Evolutionary conservation across 2,329 filamentous ascomycete genomes (phyloP).

Genomic region (Xylariaceae sp.): DNA sequence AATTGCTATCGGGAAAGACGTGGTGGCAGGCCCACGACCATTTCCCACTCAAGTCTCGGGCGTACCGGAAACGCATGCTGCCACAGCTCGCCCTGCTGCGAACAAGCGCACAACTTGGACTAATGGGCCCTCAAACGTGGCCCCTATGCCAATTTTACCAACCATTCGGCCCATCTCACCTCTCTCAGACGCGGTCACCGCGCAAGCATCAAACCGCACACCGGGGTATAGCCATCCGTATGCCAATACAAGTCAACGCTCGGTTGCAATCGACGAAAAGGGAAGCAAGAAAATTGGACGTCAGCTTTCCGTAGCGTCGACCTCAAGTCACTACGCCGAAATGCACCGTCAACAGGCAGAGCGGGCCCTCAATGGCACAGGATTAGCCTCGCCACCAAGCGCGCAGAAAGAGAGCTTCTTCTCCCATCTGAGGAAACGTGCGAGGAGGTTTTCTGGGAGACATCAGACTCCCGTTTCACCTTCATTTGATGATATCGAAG

Average conservation of each 20-base stretch:
- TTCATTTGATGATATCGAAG: constrained; percentile 84
- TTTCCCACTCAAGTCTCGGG: constrained; percentile 40
- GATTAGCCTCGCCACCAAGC: constrained; percentile 76
- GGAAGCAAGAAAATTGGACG: constrained; percentile 89
- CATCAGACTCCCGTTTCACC: constrained; percentile 84
- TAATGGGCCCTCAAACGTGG: constrained; percentile 78
- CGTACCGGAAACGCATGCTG: constrained; percentile 48
- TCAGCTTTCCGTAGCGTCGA: constrained; percentile 90
- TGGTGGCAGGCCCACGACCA: constrained; percentile 50
- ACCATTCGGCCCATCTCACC: constrained; percentile 95
- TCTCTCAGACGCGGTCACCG: constrained; percentile 91
- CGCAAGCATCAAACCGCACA: constrained; percentile 77
- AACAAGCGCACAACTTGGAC: constrained; percentile 93
- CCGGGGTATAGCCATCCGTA: constrained; percentile 60
- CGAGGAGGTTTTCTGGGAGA: constrained; percentile 88
- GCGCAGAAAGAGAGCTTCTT: constrained; percentile 97
- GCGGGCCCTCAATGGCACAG: constrained; percentile 84
- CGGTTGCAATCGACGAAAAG: constrained; percentile 64
- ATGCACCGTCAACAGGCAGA: constrained; percentile 91
- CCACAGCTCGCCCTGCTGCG: constrained; percentile 59
- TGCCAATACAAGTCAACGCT: constrained; percentile 48
- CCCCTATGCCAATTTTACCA: constrained; percentile 94
- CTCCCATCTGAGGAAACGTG: constrained; percentile 92
- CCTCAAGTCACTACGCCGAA: constrained; percentile 91
- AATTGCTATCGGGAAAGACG: constrained; percentile 56